A percentile compares a stretch with the other conserved stretches of the same genome.
Evolutionary conservation across 2,329 filamentous ascomycete species (phyloP).

Genomic region (Fusarium kyushuense): DNA sequence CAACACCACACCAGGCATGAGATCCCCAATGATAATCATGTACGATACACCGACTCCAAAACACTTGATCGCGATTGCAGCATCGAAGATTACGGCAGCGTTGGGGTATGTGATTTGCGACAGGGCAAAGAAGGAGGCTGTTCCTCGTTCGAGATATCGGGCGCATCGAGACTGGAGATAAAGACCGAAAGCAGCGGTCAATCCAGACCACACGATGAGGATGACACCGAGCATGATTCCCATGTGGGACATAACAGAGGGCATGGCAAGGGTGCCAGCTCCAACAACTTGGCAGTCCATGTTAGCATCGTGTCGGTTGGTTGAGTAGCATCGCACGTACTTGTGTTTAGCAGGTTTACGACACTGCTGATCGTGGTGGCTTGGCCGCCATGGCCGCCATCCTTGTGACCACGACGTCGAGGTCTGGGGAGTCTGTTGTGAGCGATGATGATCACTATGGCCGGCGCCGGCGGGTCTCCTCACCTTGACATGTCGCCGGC

Average conservation of each 20-base stretch:
- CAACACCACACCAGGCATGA: constrained; percentile 93
- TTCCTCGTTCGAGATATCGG: constrained; percentile 89
- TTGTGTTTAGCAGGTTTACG: constrained; percentile 96
- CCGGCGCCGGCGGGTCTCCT: constrained; percentile 30
- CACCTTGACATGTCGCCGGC: constrained; percentile 65
- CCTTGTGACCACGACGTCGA: constrained; percentile 75
- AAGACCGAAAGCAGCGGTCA: constrained; percentile 90
- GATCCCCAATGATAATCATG: constrained; percentile 96
- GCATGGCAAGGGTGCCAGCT: constrained; percentile 93
- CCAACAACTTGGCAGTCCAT: constrained; percentile 76
- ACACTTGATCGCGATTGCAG: constrained; percentile 96
- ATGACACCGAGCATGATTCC: constrained; percentile 86
- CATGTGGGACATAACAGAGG: constrained; percentile 95
- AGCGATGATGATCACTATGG: constrained; percentile 18
- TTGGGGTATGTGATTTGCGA: constrained; percentile 98
- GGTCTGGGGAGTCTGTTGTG: constrained; percentile 53
- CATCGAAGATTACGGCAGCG: constrained; percentile 93
- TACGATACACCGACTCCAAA: constrained; percentile 98
- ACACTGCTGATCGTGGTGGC: constrained; percentile 92
- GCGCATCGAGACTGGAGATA: constrained; percentile 96
- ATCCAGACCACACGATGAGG: constrained; percentile 90
- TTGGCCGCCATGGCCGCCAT: constrained; percentile 75
- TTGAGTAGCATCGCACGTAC: constrained; percentile 61
- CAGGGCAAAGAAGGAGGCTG: constrained; percentile 93
- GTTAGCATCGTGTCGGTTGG: constrained; percentile 36